A percentile compares a stretch with the other conserved stretches of the same genome.
Conservation (phyloP, 345 rosid genomes). For the Sisymbrium irio region DNA sequence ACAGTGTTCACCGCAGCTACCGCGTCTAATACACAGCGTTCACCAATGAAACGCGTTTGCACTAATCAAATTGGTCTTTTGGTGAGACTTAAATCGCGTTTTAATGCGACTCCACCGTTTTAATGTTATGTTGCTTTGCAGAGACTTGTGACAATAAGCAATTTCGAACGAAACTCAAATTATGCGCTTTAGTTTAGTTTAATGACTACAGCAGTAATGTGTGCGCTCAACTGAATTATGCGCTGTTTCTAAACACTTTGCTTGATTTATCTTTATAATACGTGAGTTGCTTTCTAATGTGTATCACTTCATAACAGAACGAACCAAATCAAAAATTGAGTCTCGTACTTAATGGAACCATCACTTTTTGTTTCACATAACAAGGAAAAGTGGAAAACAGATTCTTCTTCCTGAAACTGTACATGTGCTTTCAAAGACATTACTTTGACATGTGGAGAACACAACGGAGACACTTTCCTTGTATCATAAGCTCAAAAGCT, state of each 20-base stretch:
- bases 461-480: conserved; percentile 78
- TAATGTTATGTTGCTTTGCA: too few relatives aligned
- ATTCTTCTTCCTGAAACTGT: not conserved
- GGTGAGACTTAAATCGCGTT: conserved; percentile 4
- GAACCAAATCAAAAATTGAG: not conserved
- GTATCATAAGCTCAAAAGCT: conserved; percentile 78
- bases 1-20: conserved; percentile 7
- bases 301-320: too few relatives aligned
- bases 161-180: not conserved
- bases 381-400: not conserved
- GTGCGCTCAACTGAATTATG: not conserved
- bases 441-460: conserved; percentile 77
- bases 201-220: not conserved
- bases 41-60: not conserved
- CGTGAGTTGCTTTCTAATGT: too few relatives aligned
- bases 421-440: not conserved
- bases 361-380: not conserved
- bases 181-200: too few relatives aligned
- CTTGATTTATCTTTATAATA: too few relatives aligned
- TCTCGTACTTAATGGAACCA: not conserved
- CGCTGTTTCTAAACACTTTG: too few relatives aligned
- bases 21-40: conserved; percentile 6
- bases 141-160: not conserved
- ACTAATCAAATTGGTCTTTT: not conserved
- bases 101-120: not conserved